phyloP scores from a whole-genome alignment of 2,329 filamentous ascomycete genomes.

The Aschersonia sp. region DNA sequence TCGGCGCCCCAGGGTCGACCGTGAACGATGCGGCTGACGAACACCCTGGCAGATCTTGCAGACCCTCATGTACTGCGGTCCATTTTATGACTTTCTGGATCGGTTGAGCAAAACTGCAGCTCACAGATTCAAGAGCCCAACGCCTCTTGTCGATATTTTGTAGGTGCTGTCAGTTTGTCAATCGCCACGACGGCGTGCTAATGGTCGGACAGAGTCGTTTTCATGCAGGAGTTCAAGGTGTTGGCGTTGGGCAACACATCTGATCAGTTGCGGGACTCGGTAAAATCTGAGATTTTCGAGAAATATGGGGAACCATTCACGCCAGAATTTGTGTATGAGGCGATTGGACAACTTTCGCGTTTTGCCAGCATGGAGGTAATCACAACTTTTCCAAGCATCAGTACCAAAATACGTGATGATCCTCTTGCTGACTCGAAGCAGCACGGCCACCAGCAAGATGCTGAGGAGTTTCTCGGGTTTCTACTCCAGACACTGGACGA shows the following conservation, averaged over 20 bases:
- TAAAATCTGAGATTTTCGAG: slow-evolving; percentile 76
- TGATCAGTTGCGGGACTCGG: slow-evolving; percentile 55
- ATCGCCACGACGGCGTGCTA: background rate
- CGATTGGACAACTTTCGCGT: slow-evolving; percentile 70
- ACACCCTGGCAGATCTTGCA: slow-evolving; percentile 58
- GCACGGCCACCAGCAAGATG: slow-evolving; percentile 94
- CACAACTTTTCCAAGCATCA: slow-evolving; percentile 5
- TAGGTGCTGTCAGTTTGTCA: slow-evolving; percentile 26
- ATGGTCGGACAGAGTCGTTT: slow-evolving; percentile 58
- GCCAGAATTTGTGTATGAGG: slow-evolving; percentile 90
- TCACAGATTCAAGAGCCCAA: slow-evolving; percentile 90
- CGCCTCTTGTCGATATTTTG: slow-evolving; percentile 88
- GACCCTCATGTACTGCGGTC: slow-evolving; percentile 83
- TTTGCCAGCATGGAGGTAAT: slow-evolving; percentile 85
- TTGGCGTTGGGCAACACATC: slow-evolving; percentile 65
- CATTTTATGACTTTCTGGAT: slow-evolving; percentile 89
- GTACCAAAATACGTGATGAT: background rate
- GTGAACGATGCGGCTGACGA: background rate
- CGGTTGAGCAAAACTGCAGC: slow-evolving; percentile 70
- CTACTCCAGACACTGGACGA: slow-evolving; percentile 85
- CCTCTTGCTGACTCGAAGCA: slow-evolving; percentile 18
- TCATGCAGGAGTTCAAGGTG: slow-evolving; percentile 80
- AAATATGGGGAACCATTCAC: slow-evolving; percentile 83
- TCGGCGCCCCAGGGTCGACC: slow-evolving; percentile 17
- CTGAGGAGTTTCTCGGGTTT: slow-evolving; percentile 91